Evolutionary conservation across 768 basidiomycete genomes (phyloP).

Genomic region (Amanita subjunquillea): DNA sequence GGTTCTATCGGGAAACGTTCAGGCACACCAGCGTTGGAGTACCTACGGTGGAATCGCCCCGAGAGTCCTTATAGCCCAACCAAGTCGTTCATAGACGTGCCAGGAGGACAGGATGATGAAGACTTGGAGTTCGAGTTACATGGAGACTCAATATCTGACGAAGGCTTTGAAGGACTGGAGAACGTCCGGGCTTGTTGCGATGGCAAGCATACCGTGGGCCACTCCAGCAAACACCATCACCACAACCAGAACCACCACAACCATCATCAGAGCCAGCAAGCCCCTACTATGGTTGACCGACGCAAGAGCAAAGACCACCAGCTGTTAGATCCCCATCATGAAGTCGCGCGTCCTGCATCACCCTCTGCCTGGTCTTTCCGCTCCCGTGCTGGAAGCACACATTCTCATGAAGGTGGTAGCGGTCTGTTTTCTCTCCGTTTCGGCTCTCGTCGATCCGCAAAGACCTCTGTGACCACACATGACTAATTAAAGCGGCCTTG

Average conservation of each 20-base stretch:
- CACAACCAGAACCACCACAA: slow-evolving; percentile 48
- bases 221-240: slow-evolving; percentile 40
- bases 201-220: slow-evolving; percentile 78
- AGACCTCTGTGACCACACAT: slow-evolving; percentile 26
- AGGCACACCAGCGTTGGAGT: slow-evolving; percentile 89
- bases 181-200: slow-evolving; percentile 92
- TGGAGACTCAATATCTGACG: slow-evolving; percentile 60
- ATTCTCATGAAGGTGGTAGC: slow-evolving; percentile 53
- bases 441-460: slow-evolving; percentile 54
- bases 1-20: slow-evolving; percentile 77
- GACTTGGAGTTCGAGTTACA: slow-evolving; percentile 81
- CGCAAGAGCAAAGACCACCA: slow-evolving; percentile 34
- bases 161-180: slow-evolving; percentile 86
- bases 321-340: slow-evolving; percentile 36
- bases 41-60: slow-evolving; percentile 67
- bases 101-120: slow-evolving; percentile 33
- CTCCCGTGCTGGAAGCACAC: slow-evolving; percentile 64
- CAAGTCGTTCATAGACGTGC: slow-evolving; percentile 53
- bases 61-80: slow-evolving; percentile 74
- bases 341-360: slow-evolving; percentile 53
- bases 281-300: slow-evolving; percentile 21
- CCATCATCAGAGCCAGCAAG: slow-evolving; percentile 12
- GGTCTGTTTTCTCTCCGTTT: slow-evolving; percentile 69
- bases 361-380: slow-evolving; percentile 77
- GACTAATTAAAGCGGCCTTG: slow-evolving; percentile 13